Percentiles rank a stretch among this genome's conserved stretches.
Conservation (phyloP, 208 protist genomes). For the Leishmania tarentolae region DNA sequence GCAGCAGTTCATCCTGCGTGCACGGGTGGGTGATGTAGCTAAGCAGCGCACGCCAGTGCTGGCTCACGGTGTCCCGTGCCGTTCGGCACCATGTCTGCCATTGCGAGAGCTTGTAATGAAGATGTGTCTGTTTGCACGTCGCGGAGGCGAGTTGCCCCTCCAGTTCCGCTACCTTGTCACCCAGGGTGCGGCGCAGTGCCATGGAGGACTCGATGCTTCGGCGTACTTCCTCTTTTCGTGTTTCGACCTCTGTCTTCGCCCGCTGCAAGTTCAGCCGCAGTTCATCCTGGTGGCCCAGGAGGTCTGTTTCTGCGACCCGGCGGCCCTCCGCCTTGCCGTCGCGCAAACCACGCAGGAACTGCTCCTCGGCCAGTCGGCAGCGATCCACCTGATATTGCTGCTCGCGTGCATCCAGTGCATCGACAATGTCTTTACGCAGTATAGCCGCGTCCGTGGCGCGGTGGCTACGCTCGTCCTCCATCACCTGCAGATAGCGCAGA, state of each 20-base stretch:
- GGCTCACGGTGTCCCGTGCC: slow-evolving; percentile 31
- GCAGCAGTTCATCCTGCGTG: slow-evolving; percentile 24
- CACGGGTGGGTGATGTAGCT: slow-evolving; percentile 40
- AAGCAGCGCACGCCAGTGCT: slow-evolving; percentile 37
- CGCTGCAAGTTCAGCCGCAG: slow-evolving; percentile 63
- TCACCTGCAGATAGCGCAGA: slow-evolving; percentile 53
- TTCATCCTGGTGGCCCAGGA: slow-evolving; percentile 50
- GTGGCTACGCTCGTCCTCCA: slow-evolving; percentile 73
- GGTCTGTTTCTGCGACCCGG: slow-evolving; percentile 40
- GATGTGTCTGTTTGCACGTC: slow-evolving; percentile 26
- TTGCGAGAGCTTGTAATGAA: slow-evolving; percentile 25
- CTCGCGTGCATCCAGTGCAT: slow-evolving; percentile 63
- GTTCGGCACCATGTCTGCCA: slow-evolving; percentile 30
- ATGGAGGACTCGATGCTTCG: slow-evolving; percentile 51
- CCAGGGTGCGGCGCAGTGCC: slow-evolving; percentile 40
- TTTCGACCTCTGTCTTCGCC: slow-evolving; percentile 47
- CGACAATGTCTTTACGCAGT: slow-evolving; percentile 68
- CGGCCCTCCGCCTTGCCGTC: slow-evolving; percentile 58
- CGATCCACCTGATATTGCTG: slow-evolving; percentile 50
- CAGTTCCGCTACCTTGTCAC: slow-evolving; percentile 25
- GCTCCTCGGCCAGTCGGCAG: slow-evolving; percentile 53
- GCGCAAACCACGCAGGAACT: slow-evolving; percentile 52
- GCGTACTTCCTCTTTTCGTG: slow-evolving; percentile 58
- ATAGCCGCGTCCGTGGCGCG: slow-evolving; percentile 53
- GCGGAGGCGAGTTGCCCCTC: slow-evolving; percentile 24